Evolutionary conservation across 805 yeast genomes (phyloP).

Genomic region (Zygosaccharomyces siamensis): DNA sequence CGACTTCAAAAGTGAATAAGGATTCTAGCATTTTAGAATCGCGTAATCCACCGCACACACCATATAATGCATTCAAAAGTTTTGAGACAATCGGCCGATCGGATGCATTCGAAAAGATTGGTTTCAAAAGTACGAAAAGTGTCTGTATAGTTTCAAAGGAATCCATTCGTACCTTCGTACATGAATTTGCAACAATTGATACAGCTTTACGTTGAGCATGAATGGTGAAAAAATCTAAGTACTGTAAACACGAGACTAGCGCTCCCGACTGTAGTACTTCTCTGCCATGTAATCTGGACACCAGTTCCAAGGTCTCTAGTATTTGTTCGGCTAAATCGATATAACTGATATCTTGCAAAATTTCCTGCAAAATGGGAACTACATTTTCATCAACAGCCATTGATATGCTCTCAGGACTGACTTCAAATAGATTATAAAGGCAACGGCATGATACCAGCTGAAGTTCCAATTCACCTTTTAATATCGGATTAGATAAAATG

Average conservation of each 20-base stretch:
- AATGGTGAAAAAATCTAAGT: slow-evolving; percentile 80
- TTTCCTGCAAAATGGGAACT: slow-evolving; percentile 58
- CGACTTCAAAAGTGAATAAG: slow-evolving; percentile 28
- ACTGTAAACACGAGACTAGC: slow-evolving; percentile 57
- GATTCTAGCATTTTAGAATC: slow-evolving; percentile 20
- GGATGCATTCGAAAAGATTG: slow-evolving; percentile 46
- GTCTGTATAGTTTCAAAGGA: slow-evolving; percentile 49
- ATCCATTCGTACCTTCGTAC: slow-evolving; percentile 42
- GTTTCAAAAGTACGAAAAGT: slow-evolving; percentile 55
- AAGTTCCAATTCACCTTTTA: slow-evolving; percentile 67
- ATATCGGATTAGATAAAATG: slow-evolving; percentile 52
- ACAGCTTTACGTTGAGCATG: slow-evolving; percentile 86
- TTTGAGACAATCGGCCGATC: slow-evolving; percentile 39
- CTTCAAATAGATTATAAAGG: slow-evolving; percentile 73
- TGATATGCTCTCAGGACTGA: slow-evolving; percentile 57
- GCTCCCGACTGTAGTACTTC: slow-evolving; percentile 57
- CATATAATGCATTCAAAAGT: slow-evolving; percentile 25
- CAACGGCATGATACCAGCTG: slow-evolving; percentile 82
- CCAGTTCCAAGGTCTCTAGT: slow-evolving; percentile 64
- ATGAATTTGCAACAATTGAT: slow-evolving; percentile 64
- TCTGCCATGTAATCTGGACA: slow-evolving; percentile 51
- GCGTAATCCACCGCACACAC: slow-evolving; percentile 24
- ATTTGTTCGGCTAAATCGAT: slow-evolving; percentile 94
- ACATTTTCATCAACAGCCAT: slow-evolving; percentile 62
- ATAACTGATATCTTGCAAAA: slow-evolving; percentile 67